phyloP scores from a whole-genome alignment of 2,329 filamentous ascomycete genomes.

The Colletotrichum shisoi region DNA sequence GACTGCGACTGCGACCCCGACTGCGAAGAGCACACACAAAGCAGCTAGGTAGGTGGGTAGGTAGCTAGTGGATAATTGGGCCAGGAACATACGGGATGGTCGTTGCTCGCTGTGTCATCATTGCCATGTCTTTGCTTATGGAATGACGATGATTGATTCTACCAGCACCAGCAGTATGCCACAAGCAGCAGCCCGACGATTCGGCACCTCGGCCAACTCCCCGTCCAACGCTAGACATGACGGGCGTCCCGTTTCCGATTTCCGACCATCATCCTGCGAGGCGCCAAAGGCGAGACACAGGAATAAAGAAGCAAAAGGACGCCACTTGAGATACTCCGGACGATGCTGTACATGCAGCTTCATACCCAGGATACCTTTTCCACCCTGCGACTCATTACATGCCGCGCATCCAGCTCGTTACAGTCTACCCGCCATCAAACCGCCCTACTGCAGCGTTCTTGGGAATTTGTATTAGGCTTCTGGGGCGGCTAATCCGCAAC shows the following conservation, averaged over 20 bases:
- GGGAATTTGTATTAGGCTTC: slow-evolving; percentile 29
- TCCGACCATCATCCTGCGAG: slow-evolving; percentile 11
- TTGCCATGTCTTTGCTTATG: slow-evolving; percentile 2
- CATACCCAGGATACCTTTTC: slow-evolving; percentile 3
- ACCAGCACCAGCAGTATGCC: slow-evolving; percentile 2
- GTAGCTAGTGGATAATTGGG: background rate
- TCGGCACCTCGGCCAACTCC: slow-evolving; percentile 31
- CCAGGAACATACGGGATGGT: slow-evolving; percentile 5
- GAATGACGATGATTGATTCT: slow-evolving; percentile 4
- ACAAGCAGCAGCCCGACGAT: slow-evolving; percentile 20
- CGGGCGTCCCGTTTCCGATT: slow-evolving; percentile 7
- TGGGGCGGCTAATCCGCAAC: slow-evolving; percentile 36
- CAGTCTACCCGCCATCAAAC: slow-evolving; percentile 24
- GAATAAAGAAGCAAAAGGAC: background rate
- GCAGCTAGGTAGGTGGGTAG: background rate
- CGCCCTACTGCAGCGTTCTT: slow-evolving; percentile 32
- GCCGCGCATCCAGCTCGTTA: background rate
- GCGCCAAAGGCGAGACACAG: background rate
- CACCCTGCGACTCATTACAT: background rate
- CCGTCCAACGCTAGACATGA: slow-evolving; percentile 17
- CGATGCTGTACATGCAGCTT: slow-evolving; percentile 14
- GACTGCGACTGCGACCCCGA: background rate
- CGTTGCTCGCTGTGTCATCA: background rate
- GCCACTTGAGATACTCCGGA: slow-evolving; percentile 19
- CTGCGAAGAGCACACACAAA: background rate